phyloP scores from a whole-genome alignment of 106 monocot species.

The Dendrobium chrysotoxum region DNA sequence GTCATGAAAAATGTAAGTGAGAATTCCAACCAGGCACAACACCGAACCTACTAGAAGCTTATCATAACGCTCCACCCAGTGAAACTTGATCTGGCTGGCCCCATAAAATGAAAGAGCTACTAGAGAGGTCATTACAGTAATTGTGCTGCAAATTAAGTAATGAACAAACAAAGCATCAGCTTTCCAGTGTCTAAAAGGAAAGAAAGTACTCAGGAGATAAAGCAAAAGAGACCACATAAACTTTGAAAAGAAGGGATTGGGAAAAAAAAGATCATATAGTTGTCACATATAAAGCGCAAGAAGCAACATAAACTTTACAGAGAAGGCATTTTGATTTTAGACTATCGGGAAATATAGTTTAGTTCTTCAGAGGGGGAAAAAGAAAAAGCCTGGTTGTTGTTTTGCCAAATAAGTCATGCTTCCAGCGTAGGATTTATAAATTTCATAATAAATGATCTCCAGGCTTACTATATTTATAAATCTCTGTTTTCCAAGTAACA shows the following conservation, averaged over 20 bases:
- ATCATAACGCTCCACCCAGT: slow-evolving; percentile 78
- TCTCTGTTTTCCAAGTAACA: neutral
- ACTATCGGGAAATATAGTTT: too few species aligned
- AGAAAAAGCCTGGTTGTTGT: too few species aligned
- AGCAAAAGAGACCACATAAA: neutral
- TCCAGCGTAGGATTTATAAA: too few species aligned
- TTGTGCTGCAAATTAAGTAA: slow-evolving; percentile 37
- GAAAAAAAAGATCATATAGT: too few species aligned
- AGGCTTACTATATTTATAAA: neutral
- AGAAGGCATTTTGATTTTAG: too few species aligned
- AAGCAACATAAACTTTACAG: too few species aligned
- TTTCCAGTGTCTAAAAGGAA: neutral
- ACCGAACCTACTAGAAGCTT: slow-evolving; percentile 79
- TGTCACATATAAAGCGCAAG: too few species aligned
- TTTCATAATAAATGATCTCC: too few species aligned
- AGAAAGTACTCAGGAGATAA: neutral
- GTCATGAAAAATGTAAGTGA: slow-evolving; percentile 62
- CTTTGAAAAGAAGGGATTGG: neutral
- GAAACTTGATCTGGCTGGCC: slow-evolving; percentile 67
- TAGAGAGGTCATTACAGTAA: slow-evolving; percentile 68
- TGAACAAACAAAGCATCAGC: neutral
- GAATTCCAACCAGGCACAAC: slow-evolving; percentile 57
- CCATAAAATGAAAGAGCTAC: slow-evolving; percentile 76
- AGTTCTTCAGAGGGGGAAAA: too few species aligned
- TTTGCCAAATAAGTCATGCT: too few species aligned